phyloP scores from a whole-genome alignment of 2,329 filamentous ascomycete species.

The Rhinocladiella similis region DNA sequence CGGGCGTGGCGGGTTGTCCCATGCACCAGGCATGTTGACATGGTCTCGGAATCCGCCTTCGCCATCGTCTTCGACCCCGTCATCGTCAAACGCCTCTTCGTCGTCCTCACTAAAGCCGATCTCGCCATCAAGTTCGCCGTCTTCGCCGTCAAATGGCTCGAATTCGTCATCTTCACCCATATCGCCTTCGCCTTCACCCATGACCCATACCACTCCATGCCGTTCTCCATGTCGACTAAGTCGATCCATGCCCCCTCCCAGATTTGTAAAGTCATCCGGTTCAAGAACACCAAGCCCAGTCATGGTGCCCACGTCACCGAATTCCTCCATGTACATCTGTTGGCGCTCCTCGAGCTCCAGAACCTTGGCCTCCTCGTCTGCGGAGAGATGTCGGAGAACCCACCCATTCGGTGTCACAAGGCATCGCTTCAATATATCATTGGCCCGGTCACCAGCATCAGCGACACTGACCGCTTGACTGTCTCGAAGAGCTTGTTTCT shows the following conservation, averaged over 20 bases:
- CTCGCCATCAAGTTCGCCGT: slow-evolving; percentile 20
- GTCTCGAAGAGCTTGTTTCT: slow-evolving; percentile 42
- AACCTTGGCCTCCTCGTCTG: slow-evolving; percentile 48
- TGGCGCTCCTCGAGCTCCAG: slow-evolving; percentile 44
- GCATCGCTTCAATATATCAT: slow-evolving; percentile 42
- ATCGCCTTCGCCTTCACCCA: slow-evolving; percentile 30
- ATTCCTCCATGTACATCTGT: slow-evolving; percentile 40
- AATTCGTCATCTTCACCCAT: slow-evolving; percentile 27
- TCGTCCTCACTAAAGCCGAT: slow-evolving; percentile 20
- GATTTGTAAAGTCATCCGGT: slow-evolving; percentile 44
- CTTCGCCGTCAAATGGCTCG: slow-evolving; percentile 24
- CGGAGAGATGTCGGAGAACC: slow-evolving; percentile 45
- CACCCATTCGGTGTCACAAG: slow-evolving; percentile 48
- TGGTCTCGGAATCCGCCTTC: slow-evolving; percentile 3
- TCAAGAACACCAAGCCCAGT: slow-evolving; percentile 29
- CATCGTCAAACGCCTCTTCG: slow-evolving; percentile 22
- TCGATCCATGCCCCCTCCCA: slow-evolving; percentile 45
- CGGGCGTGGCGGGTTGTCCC: slow-evolving; percentile 9
- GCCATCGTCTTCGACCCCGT: slow-evolving; percentile 12
- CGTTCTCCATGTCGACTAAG: slow-evolving; percentile 46
- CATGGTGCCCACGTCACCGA: slow-evolving; percentile 36
- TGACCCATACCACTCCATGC: slow-evolving; percentile 47
- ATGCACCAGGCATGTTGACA: slow-evolving; percentile 20
- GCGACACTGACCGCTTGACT: slow-evolving; percentile 44
- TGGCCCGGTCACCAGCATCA: slow-evolving; percentile 31